These are phyloP conservation scores for Adiantum capillusveneris DNA, from an alignment of 75 land plant species.

Conservation along the genomic window DNA sequence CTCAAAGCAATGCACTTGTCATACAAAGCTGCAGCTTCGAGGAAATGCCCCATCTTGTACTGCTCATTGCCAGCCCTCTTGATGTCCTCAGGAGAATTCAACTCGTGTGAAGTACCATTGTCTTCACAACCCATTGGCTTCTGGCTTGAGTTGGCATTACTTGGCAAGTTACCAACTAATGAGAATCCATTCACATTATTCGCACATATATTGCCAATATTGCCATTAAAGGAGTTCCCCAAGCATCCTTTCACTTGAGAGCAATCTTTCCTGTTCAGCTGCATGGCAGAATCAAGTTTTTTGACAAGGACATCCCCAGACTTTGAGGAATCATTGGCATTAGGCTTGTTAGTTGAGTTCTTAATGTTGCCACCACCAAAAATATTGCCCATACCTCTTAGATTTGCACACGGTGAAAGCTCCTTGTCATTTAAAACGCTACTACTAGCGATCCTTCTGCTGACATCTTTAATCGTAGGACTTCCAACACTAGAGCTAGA, in stretches of 20 bases:
- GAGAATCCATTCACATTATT: neutral
- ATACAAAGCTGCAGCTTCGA: slow-evolving; percentile 66
- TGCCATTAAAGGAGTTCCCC: no score
- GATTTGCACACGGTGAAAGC: no score
- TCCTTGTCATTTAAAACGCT: no score
- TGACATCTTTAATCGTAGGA: neutral
- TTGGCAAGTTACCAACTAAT: no score
- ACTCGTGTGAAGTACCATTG: slow-evolving; percentile 15
- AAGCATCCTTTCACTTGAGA: no score
- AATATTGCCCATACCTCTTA: neutral
- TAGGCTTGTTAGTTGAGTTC: no score
- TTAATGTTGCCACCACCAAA: neutral
- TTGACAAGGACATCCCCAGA: no score
- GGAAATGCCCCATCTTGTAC: slow-evolving; percentile 60
- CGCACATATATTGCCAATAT: no score
- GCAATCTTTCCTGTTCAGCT: no score
- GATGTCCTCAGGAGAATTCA: slow-evolving; percentile 61
- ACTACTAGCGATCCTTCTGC: neutral
- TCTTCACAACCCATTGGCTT: neutral
- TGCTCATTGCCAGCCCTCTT: slow-evolving; percentile 73
- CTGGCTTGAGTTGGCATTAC: neutral
- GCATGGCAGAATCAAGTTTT: no score
- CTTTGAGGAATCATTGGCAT: neutral
- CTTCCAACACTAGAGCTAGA: neutral
- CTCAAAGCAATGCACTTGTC: slow-evolving; percentile 56